These are phyloP conservation scores for Venturia aucupariae DNA, from an alignment of 2,329 filamentous ascomycete genomes.

Conservation along the genomic window DNA sequence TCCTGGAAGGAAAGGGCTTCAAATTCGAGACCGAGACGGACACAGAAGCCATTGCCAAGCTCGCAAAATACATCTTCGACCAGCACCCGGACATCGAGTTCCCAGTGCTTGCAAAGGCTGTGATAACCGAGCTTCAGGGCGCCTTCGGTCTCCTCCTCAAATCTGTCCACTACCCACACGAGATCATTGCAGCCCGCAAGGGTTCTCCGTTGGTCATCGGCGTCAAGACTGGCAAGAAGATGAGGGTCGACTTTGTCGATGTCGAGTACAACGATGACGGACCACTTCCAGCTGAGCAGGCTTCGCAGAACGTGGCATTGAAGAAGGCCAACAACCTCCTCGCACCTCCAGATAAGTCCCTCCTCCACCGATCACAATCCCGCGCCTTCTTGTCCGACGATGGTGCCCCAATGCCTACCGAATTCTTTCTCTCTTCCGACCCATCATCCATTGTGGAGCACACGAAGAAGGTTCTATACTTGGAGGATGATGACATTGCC, in stretches of 20 bases:
- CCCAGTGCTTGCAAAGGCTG: constrained; percentile 90
- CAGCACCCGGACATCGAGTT: constrained; percentile 91
- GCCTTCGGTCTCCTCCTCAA: constrained; percentile 96
- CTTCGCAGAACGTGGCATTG: constrained; percentile 90
- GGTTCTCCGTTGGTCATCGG: constrained; percentile 95
- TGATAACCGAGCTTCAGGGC: constrained; percentile 96
- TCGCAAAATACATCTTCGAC: constrained; percentile 96
- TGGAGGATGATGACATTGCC: constrained; percentile 98
- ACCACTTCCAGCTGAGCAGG: constrained; percentile 81
- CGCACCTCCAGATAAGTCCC: constrained; percentile 90
- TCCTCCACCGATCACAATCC: constrained; percentile 96
- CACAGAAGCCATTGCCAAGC: constrained; percentile 97
- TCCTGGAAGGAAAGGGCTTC: constrained; percentile 91
- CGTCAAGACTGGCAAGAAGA: constrained; percentile 93
- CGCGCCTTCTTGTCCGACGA: constrained; percentile 98
- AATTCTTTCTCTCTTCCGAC: constrained; percentile 99
- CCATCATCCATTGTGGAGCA: constrained; percentile 98
- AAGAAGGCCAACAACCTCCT: constrained; percentile 66
- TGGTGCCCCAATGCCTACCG: constrained; percentile 92
- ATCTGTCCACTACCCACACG: constrained; percentile 96
- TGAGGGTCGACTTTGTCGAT: constrained; percentile 99
- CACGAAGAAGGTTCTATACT: constrained; percentile 99
- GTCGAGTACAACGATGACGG: constrained; percentile 92
- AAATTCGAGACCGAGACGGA: constrained; percentile 99
- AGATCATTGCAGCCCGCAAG: constrained; percentile 96